Percentiles rank a stretch among this genome's conserved stretches.
These are phyloP conservation scores for Populus hybrid DNA, from an alignment of 441 rosid genomes.

Conservation along the genomic window DNA sequence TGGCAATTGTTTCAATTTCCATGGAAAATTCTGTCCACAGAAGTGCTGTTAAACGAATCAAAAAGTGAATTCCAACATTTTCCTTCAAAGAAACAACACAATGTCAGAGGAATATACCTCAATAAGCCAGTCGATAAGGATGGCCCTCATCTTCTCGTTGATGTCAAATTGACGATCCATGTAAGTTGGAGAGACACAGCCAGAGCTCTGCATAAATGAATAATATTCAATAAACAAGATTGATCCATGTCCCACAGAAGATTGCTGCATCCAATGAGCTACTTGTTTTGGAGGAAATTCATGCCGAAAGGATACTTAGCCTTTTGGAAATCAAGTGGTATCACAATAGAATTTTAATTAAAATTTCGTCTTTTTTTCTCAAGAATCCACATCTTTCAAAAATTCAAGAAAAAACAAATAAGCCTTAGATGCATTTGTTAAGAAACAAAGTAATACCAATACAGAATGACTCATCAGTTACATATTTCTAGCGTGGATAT, in stretches of 20 bases:
- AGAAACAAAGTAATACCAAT: too few relatives aligned
- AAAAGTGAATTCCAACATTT: background rate
- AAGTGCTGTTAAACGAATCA: background rate
- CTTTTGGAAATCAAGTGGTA: too few relatives aligned
- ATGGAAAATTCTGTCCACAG: background rate
- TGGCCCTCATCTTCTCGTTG: constrained; percentile 90
- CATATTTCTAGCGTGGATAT: too few relatives aligned
- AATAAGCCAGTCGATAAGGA: constrained; percentile 91
- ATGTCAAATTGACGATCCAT: constrained; percentile 74
- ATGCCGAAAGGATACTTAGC: too few relatives aligned
- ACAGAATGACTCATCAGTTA: too few relatives aligned
- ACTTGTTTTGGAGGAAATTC: background rate
- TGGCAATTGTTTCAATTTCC: background rate
- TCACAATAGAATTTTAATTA: background rate
- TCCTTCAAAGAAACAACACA: background rate
- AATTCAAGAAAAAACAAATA: background rate
- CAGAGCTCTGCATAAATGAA: constrained; percentile 42
- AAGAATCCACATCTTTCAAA: background rate
- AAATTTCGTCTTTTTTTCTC: background rate
- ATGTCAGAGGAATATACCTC: constrained; percentile 51
- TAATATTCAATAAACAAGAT: background rate
- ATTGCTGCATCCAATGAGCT: background rate
- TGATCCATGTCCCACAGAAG: background rate
- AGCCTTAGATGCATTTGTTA: too few relatives aligned
- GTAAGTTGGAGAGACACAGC: constrained; percentile 58